These are phyloP conservation scores for Hygrophila difformis DNA, from an alignment of 257 asterid species.

Conservation along the genomic window DNA sequence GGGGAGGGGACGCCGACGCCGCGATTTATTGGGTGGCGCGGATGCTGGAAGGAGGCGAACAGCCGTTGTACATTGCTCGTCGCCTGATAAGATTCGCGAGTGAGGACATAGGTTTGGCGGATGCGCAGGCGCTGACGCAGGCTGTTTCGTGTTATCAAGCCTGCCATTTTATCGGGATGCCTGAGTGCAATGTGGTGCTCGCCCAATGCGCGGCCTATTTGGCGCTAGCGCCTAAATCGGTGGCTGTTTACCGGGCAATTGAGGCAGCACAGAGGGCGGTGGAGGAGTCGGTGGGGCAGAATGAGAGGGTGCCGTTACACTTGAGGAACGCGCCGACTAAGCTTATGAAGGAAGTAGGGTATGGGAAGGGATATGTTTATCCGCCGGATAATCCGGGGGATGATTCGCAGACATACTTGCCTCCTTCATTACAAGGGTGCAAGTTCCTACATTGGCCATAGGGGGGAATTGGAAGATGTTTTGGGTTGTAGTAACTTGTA, in stretches of 20 bases:
- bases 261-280: slow-evolving; percentile 51
- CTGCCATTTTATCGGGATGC: slow-evolving; percentile 78
- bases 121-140: slow-evolving; percentile 63
- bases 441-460: slow-evolving; percentile 66
- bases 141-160: slow-evolving; percentile 85
- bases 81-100: slow-evolving; percentile 65
- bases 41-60: slow-evolving; percentile 88
- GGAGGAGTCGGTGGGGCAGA: slow-evolving; percentile 72
- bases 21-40: slow-evolving; percentile 78
- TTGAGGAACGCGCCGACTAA: slow-evolving; percentile 89
- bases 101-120: slow-evolving; percentile 77
- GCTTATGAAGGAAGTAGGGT: slow-evolving; percentile 79
- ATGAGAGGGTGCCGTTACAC: slow-evolving; percentile 73
- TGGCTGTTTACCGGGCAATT: slow-evolving; percentile 54
- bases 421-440: slow-evolving; percentile 55
- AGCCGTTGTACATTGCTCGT: slow-evolving; percentile 79
- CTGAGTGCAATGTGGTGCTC: slow-evolving; percentile 66
- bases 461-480: slow-evolving; percentile 2
- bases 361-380: slow-evolving; percentile 58
- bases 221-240: slow-evolving; percentile 76
- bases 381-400: slow-evolving; percentile 59
- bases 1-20: slow-evolving; percentile 73
- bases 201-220: slow-evolving; percentile 71
- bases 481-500: too few species aligned
- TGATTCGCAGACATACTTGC: slow-evolving; percentile 45